Percentiles rank a stretch among this genome's conserved stretches.
Evolutionary conservation across 2,329 filamentous ascomycete species (phyloP).

Genomic region (Trichoderma oligosporum): DNA sequence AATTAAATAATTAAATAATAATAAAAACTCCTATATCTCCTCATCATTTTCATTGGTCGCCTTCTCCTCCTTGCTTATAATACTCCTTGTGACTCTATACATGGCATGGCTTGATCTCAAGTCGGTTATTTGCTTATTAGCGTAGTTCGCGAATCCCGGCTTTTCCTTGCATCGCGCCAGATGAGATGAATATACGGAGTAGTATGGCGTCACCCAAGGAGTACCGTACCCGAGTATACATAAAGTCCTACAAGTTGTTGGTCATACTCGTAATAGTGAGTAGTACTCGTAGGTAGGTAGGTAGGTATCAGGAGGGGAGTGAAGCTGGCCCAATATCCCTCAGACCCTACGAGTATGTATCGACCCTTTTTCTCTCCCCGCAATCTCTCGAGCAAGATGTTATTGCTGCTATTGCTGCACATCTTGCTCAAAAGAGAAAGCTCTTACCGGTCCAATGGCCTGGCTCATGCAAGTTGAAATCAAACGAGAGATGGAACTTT

Average conservation of each 20-base stretch:
- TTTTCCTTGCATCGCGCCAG: not conserved
- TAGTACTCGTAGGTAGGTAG: too few species aligned
- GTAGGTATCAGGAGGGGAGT: too few species aligned
- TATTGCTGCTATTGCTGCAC: not conserved
- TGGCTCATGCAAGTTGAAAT: too few species aligned
- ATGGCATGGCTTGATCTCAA: not conserved
- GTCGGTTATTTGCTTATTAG: not conserved
- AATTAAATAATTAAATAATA: too few species aligned
- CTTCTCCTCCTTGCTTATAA: not conserved
- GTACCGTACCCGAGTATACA: not conserved
- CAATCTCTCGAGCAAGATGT: not conserved
- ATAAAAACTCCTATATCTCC: not conserved
- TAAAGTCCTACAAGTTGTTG: too few species aligned
- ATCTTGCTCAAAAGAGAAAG: constrained; percentile 3
- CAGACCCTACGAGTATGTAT: too few species aligned
- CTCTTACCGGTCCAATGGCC: not conserved
- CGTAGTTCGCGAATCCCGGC: not conserved
- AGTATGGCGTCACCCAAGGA: not conserved
- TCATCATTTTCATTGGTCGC: not conserved
- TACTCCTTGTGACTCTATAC: too few species aligned
- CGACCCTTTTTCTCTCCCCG: not conserved
- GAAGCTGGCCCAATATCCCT: too few species aligned
- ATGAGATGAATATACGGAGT: not conserved
- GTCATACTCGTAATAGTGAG: too few species aligned
- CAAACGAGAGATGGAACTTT: too few species aligned